These are phyloP conservation scores for Leccinellum luteum DNA, from an alignment of 768 basidiomycete species.

Conservation along the genomic window DNA sequence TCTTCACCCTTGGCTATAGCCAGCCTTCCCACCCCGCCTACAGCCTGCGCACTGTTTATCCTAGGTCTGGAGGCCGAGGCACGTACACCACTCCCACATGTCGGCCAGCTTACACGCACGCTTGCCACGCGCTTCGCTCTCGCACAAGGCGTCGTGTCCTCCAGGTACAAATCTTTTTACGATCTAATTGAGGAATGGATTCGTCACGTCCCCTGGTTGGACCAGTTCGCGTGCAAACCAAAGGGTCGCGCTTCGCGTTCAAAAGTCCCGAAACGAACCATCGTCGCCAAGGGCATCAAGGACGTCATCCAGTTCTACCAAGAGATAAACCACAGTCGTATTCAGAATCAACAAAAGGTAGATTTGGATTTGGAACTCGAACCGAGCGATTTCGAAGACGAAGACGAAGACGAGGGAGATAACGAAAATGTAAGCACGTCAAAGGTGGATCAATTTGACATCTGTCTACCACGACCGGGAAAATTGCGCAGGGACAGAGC, in stretches of 20 bases:
- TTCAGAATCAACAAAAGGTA: constrained; percentile 35
- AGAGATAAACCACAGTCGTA: constrained; percentile 50
- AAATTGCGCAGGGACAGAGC: constrained; percentile 33
- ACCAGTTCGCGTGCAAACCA: constrained; percentile 42
- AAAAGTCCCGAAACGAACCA: constrained; percentile 57
- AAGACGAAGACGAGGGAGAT: constrained; percentile 31
- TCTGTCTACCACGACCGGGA: constrained; percentile 8
- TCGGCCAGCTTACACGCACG: constrained; percentile 54
- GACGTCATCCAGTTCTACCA: constrained; percentile 71
- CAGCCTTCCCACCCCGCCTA: constrained; percentile 40
- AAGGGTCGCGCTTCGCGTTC: constrained; percentile 46
- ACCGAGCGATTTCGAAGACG: constrained; percentile 30
- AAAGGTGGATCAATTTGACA: not conserved
- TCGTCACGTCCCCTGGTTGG: constrained; percentile 71
- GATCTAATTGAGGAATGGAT: constrained; percentile 59
- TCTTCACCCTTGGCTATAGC: constrained; percentile 40
- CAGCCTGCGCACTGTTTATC: constrained; percentile 69
- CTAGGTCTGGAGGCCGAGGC: constrained; percentile 69
- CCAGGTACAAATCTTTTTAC: constrained; percentile 65
- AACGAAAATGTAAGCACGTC: constrained; percentile 9
- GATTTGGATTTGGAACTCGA: constrained; percentile 39
- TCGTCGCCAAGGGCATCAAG: constrained; percentile 65
- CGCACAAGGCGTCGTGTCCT: constrained; percentile 56
- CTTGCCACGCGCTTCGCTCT: constrained; percentile 53
- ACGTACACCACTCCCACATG: constrained; percentile 48